A percentile compares a stretch with the other conserved stretches of the same genome.
phyloP scores from a whole-genome alignment of 257 asterid species.

The Pogostemon cablin region DNA sequence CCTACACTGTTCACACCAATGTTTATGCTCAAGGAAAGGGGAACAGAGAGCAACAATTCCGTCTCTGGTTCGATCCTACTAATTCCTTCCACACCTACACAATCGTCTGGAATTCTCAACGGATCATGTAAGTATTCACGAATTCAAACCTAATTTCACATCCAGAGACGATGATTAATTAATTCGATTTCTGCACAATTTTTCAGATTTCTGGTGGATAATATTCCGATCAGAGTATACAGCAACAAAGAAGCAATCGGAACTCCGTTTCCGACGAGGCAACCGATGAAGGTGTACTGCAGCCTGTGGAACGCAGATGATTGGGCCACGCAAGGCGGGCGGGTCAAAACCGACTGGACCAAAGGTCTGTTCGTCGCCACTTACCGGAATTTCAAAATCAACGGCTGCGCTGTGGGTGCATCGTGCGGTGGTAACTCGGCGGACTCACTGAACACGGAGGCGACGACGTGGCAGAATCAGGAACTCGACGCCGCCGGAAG shows the following conservation, averaged over 20 bases:
- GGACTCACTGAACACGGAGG: neutral
- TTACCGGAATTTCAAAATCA: conserved; percentile 28
- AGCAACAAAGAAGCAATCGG: conserved; percentile 30
- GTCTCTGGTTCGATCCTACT: conserved; percentile 33
- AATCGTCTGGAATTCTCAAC: conserved; percentile 30
- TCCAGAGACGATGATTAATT: neutral
- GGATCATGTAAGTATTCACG: conserved; percentile 19
- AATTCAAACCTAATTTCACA: neutral
- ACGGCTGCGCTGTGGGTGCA: neutral
- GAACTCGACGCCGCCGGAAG: conserved; percentile 23
- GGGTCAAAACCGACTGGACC: conserved; percentile 27
- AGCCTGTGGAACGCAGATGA: conserved; percentile 31
- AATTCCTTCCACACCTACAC: conserved; percentile 29
- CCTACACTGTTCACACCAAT: conserved; percentile 34
- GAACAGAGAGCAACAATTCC: conserved; percentile 30
- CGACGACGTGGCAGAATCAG: conserved; percentile 22
- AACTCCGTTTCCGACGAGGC: conserved; percentile 29
- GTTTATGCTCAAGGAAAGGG: conserved; percentile 30
- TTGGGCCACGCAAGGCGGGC: conserved; percentile 25
- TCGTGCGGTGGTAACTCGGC: neutral
- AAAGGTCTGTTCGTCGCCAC: conserved; percentile 28
- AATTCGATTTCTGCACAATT: neutral
- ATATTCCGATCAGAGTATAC: conserved; percentile 29
- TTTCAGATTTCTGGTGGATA: conserved; percentile 33
- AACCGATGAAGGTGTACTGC: conserved; percentile 27